Evolutionary conservation across 495 filamentous ascomycete genomes (phyloP), one percentile per base, ranked within the genome.

Genomic region (Annulohypoxylon nitens): DNA sequence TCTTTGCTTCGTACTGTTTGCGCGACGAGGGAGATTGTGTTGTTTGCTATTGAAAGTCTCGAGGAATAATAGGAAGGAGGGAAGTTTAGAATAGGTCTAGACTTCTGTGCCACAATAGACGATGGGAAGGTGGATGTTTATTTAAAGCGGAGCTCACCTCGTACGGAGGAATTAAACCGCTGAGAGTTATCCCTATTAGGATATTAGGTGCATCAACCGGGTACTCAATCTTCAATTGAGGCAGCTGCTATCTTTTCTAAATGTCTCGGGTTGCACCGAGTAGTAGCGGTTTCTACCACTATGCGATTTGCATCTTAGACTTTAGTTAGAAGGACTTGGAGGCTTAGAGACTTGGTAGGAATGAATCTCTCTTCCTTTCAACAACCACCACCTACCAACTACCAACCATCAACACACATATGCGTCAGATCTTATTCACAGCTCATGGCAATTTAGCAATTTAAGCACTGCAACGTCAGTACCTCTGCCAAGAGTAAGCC

Each of bases 401-500:
- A n/a, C 39, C 12, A n/a, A 4, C 39, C 39, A 47, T 16, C 41
- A n/a, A 14, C 36, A 39, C 36, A 3, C 5, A 30, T 39, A 47
- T 54, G 34, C 48, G 14, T 37, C 61, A 50, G 26, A 50, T 36
- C 47, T 18, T 39, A 26, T 5, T 54, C 50, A 33, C 50, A 26
- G 4, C 23, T 54, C 26, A 26, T 4, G 18, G 23, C 14, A 54
- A 30, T 33, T 41, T 64, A 54, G 23, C 26, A 54, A 30, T 33
- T 30, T 55, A 36, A 14, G 33, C 41, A 47, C 34, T 61, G 14
- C 34, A 18, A 20, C 25, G 23, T 43, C 12, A 47, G 23, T 34
- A n/a, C n/a, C n/a, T 6, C 37, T 34, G 67, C 72, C 67, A 68
- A 75, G 72, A 39, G 39, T 50, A 67, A 69, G 71, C 61, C 67